Base-by-base conservation (phyloP, 2,329 filamentous ascomycete genomes). In the Penicillium sp. region DNA sequence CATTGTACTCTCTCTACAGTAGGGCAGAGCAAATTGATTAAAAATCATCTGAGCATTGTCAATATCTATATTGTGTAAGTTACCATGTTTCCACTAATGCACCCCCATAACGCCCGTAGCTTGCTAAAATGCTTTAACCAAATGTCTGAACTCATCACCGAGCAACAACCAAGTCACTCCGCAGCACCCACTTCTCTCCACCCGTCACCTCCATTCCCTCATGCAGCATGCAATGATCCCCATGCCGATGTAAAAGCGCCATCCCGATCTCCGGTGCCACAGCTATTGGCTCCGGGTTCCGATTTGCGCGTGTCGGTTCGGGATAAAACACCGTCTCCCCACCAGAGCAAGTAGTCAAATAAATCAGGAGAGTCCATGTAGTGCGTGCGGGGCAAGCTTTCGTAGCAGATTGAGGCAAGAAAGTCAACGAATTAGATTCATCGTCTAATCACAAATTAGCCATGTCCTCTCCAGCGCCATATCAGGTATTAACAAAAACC, bases 291-390 rank as follows among this genome's bases (percentile, higher is more conserved):
- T 90, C 84, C 19, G 82, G 72, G 35, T 72, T 73, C 64, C 59
- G 76, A 67, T 56, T 73, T 19, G 80, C 70, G 3, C 81, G 72
- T 13, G 78, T 75, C 14, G 78, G 65, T 24, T 90, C 86, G 0
- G 90, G 90, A 71, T 96, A 96, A 74, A 97, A 97, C 31, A 95
- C 90, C 0, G 93, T 97, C 75, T 96, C 91, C 31, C 93, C 93
- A 22, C 93, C 93, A 22, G 84, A 74, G 66, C 92, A 96, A 4
- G 89, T 91, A 1, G 90, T 95, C 54, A 97, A 82, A 70, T 97
- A 98, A 35, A 97, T 83, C 0, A 97, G 81, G 5, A 96, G 79
- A 0, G 93, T 97, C 92, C 93, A 97, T 0, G 92, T 97, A 5
- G 93, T 97, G 67, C 83, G 87, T 21, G 83, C 87, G 22, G 79